These are phyloP conservation scores for Pedinophyceae sp. DNA, from an alignment of 139 green algal genomes.

Conservation along the genomic window DNA sequence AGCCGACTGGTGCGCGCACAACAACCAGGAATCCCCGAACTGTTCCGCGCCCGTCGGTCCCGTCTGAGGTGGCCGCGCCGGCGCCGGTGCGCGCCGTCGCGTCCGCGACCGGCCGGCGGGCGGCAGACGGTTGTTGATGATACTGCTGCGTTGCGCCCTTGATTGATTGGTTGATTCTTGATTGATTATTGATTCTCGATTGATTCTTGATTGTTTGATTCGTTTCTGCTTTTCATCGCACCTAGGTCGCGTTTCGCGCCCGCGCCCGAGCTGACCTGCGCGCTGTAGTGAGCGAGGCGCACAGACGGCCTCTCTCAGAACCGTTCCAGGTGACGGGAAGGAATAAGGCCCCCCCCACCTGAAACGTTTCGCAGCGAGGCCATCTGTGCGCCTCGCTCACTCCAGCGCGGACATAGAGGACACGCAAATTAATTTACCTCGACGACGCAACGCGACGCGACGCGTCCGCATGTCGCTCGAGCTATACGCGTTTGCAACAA, in stretches of 20 bases:
- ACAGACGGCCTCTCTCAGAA: too few species aligned
- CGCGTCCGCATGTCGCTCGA: too few species aligned
- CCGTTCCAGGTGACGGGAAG: too few species aligned
- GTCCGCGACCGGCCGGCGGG: constrained; percentile 3
- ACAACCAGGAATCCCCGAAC: not conserved
- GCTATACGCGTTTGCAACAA: constrained; percentile 13
- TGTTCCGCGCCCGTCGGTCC: not conserved
- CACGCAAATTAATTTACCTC: too few species aligned
- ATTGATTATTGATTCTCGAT: not conserved
- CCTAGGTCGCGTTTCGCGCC: too few species aligned
- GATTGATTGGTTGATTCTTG: not conserved
- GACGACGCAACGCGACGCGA: too few species aligned
- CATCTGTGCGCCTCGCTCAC: too few species aligned
- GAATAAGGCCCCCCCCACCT: constrained; percentile 1
- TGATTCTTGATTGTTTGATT: too few species aligned
- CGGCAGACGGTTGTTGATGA: not conserved
- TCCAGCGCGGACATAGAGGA: too few species aligned
- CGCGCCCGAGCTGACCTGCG: too few species aligned
- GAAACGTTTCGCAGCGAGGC: not conserved
- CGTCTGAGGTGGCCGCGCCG: constrained; percentile 5
- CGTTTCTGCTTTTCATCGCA: too few species aligned
- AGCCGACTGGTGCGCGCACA: constrained; percentile 15
- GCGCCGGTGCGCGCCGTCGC: not conserved
- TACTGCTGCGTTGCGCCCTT: not conserved
- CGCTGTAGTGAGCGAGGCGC: too few species aligned